These are phyloP conservation scores for Phytophthora multivora DNA, from an alignment of 352 stramenopile genomes.

Conservation along the genomic window DNA sequence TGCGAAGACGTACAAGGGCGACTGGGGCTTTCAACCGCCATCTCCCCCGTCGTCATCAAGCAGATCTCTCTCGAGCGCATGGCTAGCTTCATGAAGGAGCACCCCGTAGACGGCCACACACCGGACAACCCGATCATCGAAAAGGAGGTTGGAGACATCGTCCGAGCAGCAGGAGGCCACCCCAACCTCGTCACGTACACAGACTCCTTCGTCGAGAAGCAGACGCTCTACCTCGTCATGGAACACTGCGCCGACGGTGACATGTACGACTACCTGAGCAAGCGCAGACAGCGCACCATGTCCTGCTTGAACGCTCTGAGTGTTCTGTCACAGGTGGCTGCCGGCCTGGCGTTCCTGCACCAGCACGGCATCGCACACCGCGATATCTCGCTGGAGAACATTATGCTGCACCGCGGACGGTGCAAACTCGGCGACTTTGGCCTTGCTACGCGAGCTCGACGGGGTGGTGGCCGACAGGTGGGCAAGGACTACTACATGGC, in stretches of 20 bases:
- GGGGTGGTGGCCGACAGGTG: slow-evolving; percentile 25
- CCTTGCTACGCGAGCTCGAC: slow-evolving; percentile 30
- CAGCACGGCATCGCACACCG: slow-evolving; percentile 37
- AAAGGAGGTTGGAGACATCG: slow-evolving; percentile 37
- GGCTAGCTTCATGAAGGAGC: slow-evolving; percentile 26
- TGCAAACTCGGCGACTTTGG: slow-evolving; percentile 61
- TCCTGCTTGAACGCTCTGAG: slow-evolving; percentile 30
- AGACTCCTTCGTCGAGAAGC: slow-evolving; percentile 47
- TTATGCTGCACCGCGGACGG: slow-evolving; percentile 39
- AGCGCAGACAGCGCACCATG: slow-evolving; percentile 19
- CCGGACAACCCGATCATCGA: slow-evolving; percentile 50
- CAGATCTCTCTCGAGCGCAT: slow-evolving; percentile 45
- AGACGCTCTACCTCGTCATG: slow-evolving; percentile 52
- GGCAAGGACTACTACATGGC: slow-evolving; percentile 68
- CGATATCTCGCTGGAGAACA: slow-evolving; percentile 26
- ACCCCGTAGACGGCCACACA: slow-evolving; percentile 19
- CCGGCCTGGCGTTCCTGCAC: slow-evolving; percentile 39
- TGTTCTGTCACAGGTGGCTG: slow-evolving; percentile 38
- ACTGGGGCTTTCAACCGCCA: not conserved
- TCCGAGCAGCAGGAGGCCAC: slow-evolving; percentile 44
- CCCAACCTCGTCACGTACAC: slow-evolving; percentile 49
- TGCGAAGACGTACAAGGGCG: slow-evolving; percentile 38
- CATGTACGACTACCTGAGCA: slow-evolving; percentile 40
- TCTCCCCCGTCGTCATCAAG: slow-evolving; percentile 39
- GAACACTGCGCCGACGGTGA: slow-evolving; percentile 45